phyloP scores from a whole-genome alignment of 23 red algal genomes.

The Pyropia yezoensis region DNA sequence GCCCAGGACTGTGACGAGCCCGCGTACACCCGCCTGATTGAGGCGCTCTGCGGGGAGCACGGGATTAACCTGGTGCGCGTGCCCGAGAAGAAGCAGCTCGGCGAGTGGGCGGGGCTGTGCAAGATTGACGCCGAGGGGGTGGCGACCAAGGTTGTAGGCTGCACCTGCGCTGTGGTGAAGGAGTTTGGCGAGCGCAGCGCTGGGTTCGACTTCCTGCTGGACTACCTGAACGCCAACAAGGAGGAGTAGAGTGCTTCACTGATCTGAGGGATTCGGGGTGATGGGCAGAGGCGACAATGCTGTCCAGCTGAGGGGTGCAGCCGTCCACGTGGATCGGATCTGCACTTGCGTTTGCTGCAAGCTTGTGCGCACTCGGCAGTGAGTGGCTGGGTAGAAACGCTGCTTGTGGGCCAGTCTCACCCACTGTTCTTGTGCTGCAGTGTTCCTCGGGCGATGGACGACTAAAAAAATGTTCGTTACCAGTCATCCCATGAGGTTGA shows the following conservation, averaged over 20 bases:
- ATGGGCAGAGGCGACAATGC: too few species aligned
- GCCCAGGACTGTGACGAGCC: conserved; percentile 85
- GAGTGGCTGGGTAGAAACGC: too few species aligned
- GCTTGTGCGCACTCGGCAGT: too few species aligned
- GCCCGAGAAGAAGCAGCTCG: conserved; percentile 87
- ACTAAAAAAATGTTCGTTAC: too few species aligned
- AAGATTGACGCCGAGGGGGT: conserved; percentile 97
- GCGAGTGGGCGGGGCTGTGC: conserved; percentile 95
- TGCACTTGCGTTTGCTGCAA: too few species aligned
- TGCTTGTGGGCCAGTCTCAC: too few species aligned
- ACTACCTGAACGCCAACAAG: conserved; percentile 90
- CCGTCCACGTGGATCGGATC: too few species aligned
- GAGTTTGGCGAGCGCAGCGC: conserved; percentile 92
- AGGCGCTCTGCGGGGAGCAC: conserved; percentile 70
- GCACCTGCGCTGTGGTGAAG: conserved; percentile 92
- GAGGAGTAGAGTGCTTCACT: not conserved
- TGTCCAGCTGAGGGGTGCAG: too few species aligned
- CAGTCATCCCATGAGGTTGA: too few species aligned
- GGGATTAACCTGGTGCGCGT: conserved; percentile 82
- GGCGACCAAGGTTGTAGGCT: conserved; percentile 76
- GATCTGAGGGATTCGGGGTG: too few species aligned
- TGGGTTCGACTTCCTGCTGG: conserved; percentile 82
- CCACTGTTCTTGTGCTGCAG: too few species aligned
- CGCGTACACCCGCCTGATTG: conserved; percentile 55
- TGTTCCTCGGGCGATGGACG: too few species aligned